Base-by-base conservation (phyloP, 352 stramenopile genomes). In the Aphanomyces cochlioides region DNA sequence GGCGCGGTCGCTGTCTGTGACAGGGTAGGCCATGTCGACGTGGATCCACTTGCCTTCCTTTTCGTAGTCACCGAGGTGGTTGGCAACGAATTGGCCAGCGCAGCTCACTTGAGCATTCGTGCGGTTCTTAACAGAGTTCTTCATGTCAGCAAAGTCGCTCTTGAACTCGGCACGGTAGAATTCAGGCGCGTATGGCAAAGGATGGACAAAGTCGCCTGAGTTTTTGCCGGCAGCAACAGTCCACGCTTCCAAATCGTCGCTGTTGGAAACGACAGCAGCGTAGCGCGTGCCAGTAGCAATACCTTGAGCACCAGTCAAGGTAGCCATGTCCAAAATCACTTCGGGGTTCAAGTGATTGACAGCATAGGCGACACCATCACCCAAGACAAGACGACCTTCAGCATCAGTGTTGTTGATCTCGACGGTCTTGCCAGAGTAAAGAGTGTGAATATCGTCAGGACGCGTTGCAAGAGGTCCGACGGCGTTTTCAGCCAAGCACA, bases 361-460 rank as follows among this genome's bases (percentile, higher is more conserved):
- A 1, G 90, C 93, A 73, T 98, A 97, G 17, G 92, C 92, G 7
- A 98, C 92, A 21, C 90, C 95, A 76, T 99, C 96, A 7, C 75
- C 85, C n/a, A 99, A 78, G 17, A 98, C 94, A 8, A 99, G 78
- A 19, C 96, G 82, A 15, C 95, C 95, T 77, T 99, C 95, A 7
- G 96, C 96, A 76, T 99, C 95, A 47, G 87, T 97, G 77, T 99
- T 99, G 82, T 99, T 99, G 73, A 99, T 90, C 79, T 99, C 96
- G 7, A 98, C 95, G 3, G 92, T 98, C 78, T 98, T 98, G 61
- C 92, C 95, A 63, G 89, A 97, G 78, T 98, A 97, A 73, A 97
- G 82, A 28, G 78, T 87, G 47, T 98, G 84, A 58, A 98, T 92
- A 74, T 98, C 93, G 77, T 99, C 95, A n/a, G 95, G 93, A 47